A percentile compares a stretch with the other conserved stretches of the same genome.
These are phyloP conservation scores for Pseudogymnoascus sp. DNA, from an alignment of 2,329 filamentous ascomycete species.

Conservation along the genomic window DNA sequence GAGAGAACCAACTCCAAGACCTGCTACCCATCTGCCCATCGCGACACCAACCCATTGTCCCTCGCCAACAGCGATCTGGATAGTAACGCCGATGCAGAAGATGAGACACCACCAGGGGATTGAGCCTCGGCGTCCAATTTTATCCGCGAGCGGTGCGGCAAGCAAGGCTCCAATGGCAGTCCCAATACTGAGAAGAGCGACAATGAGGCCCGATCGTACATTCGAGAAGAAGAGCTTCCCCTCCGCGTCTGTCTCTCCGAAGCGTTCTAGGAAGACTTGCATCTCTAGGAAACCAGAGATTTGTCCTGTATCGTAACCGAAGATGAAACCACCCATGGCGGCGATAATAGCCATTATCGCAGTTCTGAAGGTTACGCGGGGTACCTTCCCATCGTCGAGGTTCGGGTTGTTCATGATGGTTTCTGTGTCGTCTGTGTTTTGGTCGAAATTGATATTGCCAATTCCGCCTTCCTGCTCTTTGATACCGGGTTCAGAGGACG, in stretches of 20 bases:
- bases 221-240: slow-evolving; percentile 42
- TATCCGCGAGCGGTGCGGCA: slow-evolving; percentile 53
- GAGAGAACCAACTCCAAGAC: slow-evolving; percentile 59
- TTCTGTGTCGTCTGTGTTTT: not conserved
- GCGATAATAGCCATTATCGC: slow-evolving; percentile 14
- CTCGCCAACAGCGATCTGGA: slow-evolving; percentile 52
- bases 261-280: slow-evolving; percentile 46
- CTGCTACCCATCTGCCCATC: slow-evolving; percentile 57
- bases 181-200: slow-evolving; percentile 35
- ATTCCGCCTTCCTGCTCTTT: not conserved
- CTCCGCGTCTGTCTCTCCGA: slow-evolving; percentile 35
- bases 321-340: slow-evolving; percentile 27
- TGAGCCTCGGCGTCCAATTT: slow-evolving; percentile 50
- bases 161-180: slow-evolving; percentile 46
- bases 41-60: slow-evolving; percentile 55
- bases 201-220: slow-evolving; percentile 54
- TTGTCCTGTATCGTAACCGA: slow-evolving; percentile 29
- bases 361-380: slow-evolving; percentile 1
- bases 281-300: slow-evolving; percentile 54
- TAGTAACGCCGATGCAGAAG: slow-evolving; percentile 56
- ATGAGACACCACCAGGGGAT: slow-evolving; percentile 45
- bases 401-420: slow-evolving; percentile 5
- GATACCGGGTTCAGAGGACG: not conserved
- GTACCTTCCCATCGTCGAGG: slow-evolving; percentile 3
- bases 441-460: not conserved